Evolutionary conservation across 352 stramenopile species (phyloP).

Genomic region (Pythium brassicae): DNA sequence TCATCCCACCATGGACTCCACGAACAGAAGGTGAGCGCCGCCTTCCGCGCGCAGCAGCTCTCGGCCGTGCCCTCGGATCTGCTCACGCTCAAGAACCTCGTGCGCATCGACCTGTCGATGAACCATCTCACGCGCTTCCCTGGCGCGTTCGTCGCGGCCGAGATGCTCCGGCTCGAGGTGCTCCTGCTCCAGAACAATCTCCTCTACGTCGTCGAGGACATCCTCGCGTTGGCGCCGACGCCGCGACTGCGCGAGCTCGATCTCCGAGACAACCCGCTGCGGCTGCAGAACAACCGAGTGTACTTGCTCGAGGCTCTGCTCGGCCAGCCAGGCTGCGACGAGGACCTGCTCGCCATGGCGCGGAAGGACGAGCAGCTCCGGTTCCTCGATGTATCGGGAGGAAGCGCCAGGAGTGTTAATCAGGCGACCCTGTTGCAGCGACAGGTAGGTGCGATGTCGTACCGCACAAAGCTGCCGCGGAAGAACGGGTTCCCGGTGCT

Average conservation of each 20-base stretch:
- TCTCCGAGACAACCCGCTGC: slow-evolving; percentile 48
- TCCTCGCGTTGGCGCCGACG: slow-evolving; percentile 38
- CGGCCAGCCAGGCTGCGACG: slow-evolving; percentile 18
- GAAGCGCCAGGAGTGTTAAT: neutral
- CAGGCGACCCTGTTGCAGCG: neutral
- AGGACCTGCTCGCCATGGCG: slow-evolving; percentile 31
- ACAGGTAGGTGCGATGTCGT: slow-evolving; percentile 17
- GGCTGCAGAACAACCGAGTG: slow-evolving; percentile 55
- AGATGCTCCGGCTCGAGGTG: slow-evolving; percentile 44
- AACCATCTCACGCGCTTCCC: slow-evolving; percentile 65
- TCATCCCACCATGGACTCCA: slow-evolving; percentile 4
- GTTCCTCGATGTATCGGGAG: neutral
- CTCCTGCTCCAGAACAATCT: slow-evolving; percentile 53
- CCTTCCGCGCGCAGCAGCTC: slow-evolving; percentile 32
- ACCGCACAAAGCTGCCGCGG: slow-evolving; percentile 41
- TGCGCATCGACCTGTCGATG: slow-evolving; percentile 48
- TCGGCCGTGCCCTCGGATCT: slow-evolving; percentile 32
- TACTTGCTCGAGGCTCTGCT: slow-evolving; percentile 69
- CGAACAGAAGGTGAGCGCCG: slow-evolving; percentile 31
- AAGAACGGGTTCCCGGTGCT: slow-evolving; percentile 59
- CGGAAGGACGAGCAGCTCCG: slow-evolving; percentile 39
- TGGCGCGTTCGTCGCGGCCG: slow-evolving; percentile 29
- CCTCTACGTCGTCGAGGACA: slow-evolving; percentile 58
- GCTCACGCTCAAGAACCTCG: slow-evolving; percentile 50
- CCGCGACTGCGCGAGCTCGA: slow-evolving; percentile 57